These are phyloP conservation scores for Aspergillus homomorphus DNA, from an alignment of 495 filamentous ascomycete genomes.

Conservation along the genomic window DNA sequence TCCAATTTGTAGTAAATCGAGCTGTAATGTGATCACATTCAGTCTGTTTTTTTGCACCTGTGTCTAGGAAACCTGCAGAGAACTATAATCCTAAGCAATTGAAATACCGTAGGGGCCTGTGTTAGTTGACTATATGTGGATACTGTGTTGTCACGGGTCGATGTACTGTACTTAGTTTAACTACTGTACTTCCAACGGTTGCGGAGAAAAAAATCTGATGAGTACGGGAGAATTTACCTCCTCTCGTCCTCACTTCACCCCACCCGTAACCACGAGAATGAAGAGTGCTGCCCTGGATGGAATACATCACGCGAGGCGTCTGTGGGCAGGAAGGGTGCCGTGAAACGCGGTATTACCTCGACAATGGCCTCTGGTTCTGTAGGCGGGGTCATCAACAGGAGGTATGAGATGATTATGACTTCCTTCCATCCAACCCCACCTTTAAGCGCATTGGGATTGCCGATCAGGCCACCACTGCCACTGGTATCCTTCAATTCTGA, in stretches of 20 bases:
- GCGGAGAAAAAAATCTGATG: conserved; percentile 1
- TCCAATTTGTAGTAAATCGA: too few relatives aligned
- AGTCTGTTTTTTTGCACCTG: too few relatives aligned
- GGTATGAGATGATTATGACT: conserved; percentile 29
- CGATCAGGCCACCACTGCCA: conserved; percentile 4
- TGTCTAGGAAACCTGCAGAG: too few relatives aligned
- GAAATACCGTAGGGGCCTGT: too few relatives aligned
- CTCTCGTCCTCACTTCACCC: background rate
- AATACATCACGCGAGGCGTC: conserved; percentile 54
- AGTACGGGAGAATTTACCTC: background rate
- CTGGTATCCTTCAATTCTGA: conserved; percentile 1
- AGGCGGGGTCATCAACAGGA: conserved; percentile 63
- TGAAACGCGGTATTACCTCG: conserved; percentile 57
- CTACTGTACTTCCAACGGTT: background rate
- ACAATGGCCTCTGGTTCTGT: conserved; percentile 65
- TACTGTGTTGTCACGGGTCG: background rate
- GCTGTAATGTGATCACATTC: too few relatives aligned
- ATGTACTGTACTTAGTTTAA: too few relatives aligned
- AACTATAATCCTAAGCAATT: too few relatives aligned
- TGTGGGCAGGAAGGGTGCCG: conserved; percentile 66
- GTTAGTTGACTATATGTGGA: too few relatives aligned
- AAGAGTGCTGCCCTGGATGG: conserved; percentile 42
- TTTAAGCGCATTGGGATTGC: background rate
- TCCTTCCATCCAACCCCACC: background rate
- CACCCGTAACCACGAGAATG: conserved; percentile 27